phyloP scores from a whole-genome alignment of 805 yeast genomes.

The Metschnikowia colocasiae region DNA sequence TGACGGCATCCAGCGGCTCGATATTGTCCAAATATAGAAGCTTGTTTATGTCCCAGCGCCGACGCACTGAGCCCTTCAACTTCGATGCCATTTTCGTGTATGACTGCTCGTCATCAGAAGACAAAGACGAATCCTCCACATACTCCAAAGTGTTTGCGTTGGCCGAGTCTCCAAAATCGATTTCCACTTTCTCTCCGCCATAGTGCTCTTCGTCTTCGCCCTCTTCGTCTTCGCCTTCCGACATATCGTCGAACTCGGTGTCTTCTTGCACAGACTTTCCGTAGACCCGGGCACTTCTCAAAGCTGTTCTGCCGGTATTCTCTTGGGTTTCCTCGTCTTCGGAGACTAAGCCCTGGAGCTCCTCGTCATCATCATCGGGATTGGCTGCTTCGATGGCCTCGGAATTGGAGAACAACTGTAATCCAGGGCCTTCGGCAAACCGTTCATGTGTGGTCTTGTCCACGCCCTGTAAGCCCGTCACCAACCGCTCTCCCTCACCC shows the following conservation, averaged over 20 bases:
- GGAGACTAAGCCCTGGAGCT: slow-evolving; percentile 29
- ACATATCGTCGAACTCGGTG: slow-evolving; percentile 40
- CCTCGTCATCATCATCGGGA: slow-evolving; percentile 37
- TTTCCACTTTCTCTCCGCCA: slow-evolving; percentile 37
- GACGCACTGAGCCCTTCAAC: slow-evolving; percentile 49
- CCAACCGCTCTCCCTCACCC: slow-evolving; percentile 85
- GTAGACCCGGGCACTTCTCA: slow-evolving; percentile 57
- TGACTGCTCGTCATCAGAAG: slow-evolving; percentile 38
- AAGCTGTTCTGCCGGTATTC: slow-evolving; percentile 58
- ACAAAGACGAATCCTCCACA: slow-evolving; percentile 47
- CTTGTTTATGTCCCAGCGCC: slow-evolving; percentile 77
- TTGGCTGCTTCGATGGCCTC: slow-evolving; percentile 36
- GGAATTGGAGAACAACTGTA: slow-evolving; percentile 68
- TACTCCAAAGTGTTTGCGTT: slow-evolving; percentile 34
- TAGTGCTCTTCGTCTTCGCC: slow-evolving; percentile 31
- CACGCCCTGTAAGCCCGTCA: slow-evolving; percentile 75
- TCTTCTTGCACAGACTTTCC: slow-evolving; percentile 50
- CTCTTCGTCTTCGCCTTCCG: slow-evolving; percentile 43
- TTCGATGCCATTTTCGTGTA: slow-evolving; percentile 56
- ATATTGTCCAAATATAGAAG: slow-evolving; percentile 76
- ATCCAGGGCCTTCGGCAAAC: slow-evolving; percentile 60
- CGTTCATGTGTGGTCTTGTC: slow-evolving; percentile 56
- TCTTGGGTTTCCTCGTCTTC: slow-evolving; percentile 30
- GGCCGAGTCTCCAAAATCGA: slow-evolving; percentile 41
- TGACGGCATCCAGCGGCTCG: slow-evolving; percentile 66